Percentiles rank a stretch among this genome's conserved stretches.
Evolutionary conservation across 2,329 filamentous ascomycete species (phyloP).

Genomic region (Aureobasidium sp.): DNA sequence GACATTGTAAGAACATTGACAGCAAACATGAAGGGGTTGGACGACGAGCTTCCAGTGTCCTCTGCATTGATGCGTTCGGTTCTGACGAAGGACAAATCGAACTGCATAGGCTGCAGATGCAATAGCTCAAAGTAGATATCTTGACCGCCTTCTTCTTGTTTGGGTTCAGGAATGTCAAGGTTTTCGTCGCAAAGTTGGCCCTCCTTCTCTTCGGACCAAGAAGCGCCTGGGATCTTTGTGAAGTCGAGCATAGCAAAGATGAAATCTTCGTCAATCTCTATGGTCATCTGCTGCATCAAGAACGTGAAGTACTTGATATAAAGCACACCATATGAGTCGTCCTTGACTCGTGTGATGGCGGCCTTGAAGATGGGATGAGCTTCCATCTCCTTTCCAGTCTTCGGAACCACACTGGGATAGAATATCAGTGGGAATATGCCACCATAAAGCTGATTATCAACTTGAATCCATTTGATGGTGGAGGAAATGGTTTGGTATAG

Average conservation of each 20-base stretch:
- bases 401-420: slow-evolving; percentile 95
- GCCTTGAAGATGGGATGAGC: slow-evolving; percentile 90
- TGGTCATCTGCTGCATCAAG: slow-evolving; percentile 92
- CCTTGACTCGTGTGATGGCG: slow-evolving; percentile 90
- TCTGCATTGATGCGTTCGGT: slow-evolving; percentile 95
- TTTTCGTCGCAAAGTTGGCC: slow-evolving; percentile 83
- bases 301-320: slow-evolving; percentile 98
- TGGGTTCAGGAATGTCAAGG: slow-evolving; percentile 87
- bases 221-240: slow-evolving; percentile 82
- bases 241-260: slow-evolving; percentile 95
- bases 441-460: slow-evolving; percentile 97
- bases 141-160: slow-evolving; percentile 73
- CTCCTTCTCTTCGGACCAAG: slow-evolving; percentile 76
- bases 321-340: slow-evolving; percentile 93
- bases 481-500: slow-evolving; percentile 87
- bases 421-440: slow-evolving; percentile 96
- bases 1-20: slow-evolving; percentile 99
- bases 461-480: slow-evolving; percentile 96
- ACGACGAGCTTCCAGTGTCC: slow-evolving; percentile 75
- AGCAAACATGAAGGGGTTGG: slow-evolving; percentile 96
- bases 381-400: slow-evolving; percentile 93
- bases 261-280: slow-evolving; percentile 97
- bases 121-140: slow-evolving; percentile 98
- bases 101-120: slow-evolving; percentile 96
- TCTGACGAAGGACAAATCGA: slow-evolving; percentile 93